Evolutionary conservation across 768 basidiomycete genomes (phyloP).

Genomic region (Agaricus sinodeliciosus): DNA sequence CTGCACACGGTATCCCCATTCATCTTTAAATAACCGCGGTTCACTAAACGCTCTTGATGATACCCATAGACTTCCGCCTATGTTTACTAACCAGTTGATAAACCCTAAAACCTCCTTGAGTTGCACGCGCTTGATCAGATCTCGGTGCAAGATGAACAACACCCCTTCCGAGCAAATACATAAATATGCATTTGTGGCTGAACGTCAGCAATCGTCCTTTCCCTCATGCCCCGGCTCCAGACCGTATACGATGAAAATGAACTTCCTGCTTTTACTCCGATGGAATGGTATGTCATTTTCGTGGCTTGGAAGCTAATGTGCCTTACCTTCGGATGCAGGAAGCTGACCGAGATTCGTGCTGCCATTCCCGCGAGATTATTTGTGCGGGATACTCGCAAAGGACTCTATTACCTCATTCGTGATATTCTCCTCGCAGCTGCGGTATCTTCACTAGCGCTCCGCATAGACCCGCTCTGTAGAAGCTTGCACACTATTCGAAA

Average conservation of each 20-base stretch:
- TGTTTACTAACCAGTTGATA: conserved; percentile 7
- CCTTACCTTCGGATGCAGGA: conserved; percentile 21
- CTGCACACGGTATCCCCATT: conserved; percentile 7
- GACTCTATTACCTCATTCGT: conserved; percentile 36
- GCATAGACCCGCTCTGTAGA: conserved; percentile 37
- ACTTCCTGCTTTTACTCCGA: conserved; percentile 37
- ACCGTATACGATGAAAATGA: conserved; percentile 30
- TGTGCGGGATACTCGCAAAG: conserved; percentile 32
- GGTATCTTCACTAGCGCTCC: conserved; percentile 35
- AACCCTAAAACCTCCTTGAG: background rate
- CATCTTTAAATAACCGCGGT: conserved; percentile 5
- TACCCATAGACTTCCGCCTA: conserved; percentile 8
- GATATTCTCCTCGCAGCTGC: conserved; percentile 38
- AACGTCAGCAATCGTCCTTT: background rate
- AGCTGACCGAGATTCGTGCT: conserved; percentile 42
- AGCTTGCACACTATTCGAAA: conserved; percentile 14
- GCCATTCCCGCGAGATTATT: conserved; percentile 43
- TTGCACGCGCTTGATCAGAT: background rate
- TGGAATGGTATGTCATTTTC: conserved; percentile 33
- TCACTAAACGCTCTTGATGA: conserved; percentile 5
- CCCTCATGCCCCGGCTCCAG: conserved; percentile 8
- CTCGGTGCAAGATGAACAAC: conserved; percentile 1
- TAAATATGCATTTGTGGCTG: conserved; percentile 7
- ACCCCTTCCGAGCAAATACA: conserved; percentile 1
- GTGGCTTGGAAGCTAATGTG: background rate